phyloP scores from a whole-genome alignment of 2,329 filamentous ascomycete species.

The Penicillium sp. region DNA sequence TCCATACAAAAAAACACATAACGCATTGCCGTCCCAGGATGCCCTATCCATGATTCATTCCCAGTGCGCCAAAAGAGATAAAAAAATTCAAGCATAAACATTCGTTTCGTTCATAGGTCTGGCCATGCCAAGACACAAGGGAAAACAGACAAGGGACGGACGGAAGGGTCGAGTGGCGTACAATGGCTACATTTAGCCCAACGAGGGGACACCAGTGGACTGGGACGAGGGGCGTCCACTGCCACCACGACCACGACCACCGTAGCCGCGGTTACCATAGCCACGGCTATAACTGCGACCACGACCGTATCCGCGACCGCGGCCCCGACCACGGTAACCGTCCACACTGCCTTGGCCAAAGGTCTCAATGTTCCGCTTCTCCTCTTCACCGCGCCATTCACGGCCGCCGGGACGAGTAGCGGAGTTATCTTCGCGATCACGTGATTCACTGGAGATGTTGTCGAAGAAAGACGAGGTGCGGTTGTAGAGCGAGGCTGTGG shows the following conservation, averaged over 20 bases:
- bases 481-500: slow-evolving; percentile 67
- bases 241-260: slow-evolving; percentile 39
- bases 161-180: slow-evolving; percentile 13
- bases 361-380: slow-evolving; percentile 94
- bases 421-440: slow-evolving; percentile 75
- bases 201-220: slow-evolving; percentile 40
- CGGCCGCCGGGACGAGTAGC: slow-evolving; percentile 70
- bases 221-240: slow-evolving; percentile 39
- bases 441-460: slow-evolving; percentile 93
- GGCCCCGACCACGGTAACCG: slow-evolving; percentile 76
- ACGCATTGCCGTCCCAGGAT: slow-evolving; percentile 24
- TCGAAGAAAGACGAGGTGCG: slow-evolving; percentile 93
- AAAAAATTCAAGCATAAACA: slow-evolving; percentile 22
- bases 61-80: slow-evolving; percentile 28
- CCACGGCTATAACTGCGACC: slow-evolving; percentile 68
- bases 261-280: slow-evolving; percentile 41
- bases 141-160: slow-evolving; percentile 12
- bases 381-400: slow-evolving; percentile 89
- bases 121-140: slow-evolving; percentile 23
- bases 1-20: slow-evolving; percentile 15
- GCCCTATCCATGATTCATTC: slow-evolving; percentile 24
- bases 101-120: slow-evolving; percentile 27
- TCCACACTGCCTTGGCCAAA: slow-evolving; percentile 97
- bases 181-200: slow-evolving; percentile 25
- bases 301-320: slow-evolving; percentile 71